Base-by-base conservation (phyloP, 139 green algal species). In the Dunaliella primolecta region DNA sequence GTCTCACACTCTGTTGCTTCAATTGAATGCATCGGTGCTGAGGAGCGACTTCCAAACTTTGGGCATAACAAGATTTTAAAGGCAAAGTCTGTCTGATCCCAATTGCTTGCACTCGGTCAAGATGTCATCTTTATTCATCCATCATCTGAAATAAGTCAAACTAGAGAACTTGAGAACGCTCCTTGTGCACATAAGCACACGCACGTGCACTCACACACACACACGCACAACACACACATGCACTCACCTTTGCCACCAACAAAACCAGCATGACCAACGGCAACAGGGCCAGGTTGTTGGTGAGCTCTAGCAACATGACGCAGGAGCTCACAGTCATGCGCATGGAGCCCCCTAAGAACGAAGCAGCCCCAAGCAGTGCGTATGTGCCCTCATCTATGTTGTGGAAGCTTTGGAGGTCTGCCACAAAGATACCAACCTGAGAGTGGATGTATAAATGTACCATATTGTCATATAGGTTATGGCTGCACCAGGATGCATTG, bases 191-290 rank as follows among this genome's bases (percentile, higher is more conserved):
- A n/a, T n/a, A n/a, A n/a, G 15, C 46, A 64, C 46, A 64, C 46
- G 15, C 46, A 64, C 46, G 15, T 15, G 15, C 46, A 64, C 46
- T 25, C 46, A 64, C 46, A 64, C 46, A 64, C 46, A 64, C 46
- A 64, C 46, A 64, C 46, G 15, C 46, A 64, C 46, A 64, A 15
- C 46, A 15, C 46, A 15, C 46, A 15, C 46, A 64, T 64, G 46
- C 46, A 20, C 64, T 0, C 78, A 93, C 90, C 92, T 96, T 97
- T 23, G 93, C 92, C 34, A 98, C 88, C 57, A 98, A 84, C n/a
- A 96, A 88, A 55, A 96, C 94, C 46, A 97, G 86, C 94, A 98
- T 97, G 81, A 98, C 93, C n/a, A 97, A 86, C 35, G 94, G 93
- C 80, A 98, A 91, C 79, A 97, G 80, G n/a, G 91, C 92, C 34